Evolutionary conservation across 768 basidiomycete species (phyloP).

Genomic region (Leccinum longicurvipes): DNA sequence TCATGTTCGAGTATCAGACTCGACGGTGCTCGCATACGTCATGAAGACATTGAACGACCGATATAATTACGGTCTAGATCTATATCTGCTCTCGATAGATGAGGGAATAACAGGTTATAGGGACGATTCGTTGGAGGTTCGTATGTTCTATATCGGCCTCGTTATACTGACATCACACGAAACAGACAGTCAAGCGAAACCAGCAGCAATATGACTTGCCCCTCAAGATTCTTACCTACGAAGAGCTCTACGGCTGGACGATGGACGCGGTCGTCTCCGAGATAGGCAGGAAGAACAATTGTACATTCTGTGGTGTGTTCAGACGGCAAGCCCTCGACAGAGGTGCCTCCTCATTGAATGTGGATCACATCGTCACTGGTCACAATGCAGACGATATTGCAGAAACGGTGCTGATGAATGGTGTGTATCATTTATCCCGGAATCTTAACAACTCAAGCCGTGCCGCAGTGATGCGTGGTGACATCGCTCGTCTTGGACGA

Average conservation of each 20-base stretch:
- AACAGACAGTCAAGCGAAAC: constrained; percentile 94
- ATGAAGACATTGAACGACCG: constrained; percentile 95
- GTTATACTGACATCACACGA: not conserved
- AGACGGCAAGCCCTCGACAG: constrained; percentile 94
- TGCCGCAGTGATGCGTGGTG: constrained; percentile 87
- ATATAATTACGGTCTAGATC: constrained; percentile 86
- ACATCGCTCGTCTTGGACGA: constrained; percentile 89
- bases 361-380: constrained; percentile 97
- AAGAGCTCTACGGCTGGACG: constrained; percentile 98
- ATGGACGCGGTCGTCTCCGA: constrained; percentile 97
- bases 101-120: constrained; percentile 98
- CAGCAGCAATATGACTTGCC: constrained; percentile 94
- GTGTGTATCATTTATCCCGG: constrained; percentile 44
- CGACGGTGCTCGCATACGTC: constrained; percentile 95
- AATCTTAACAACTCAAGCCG: not conserved
- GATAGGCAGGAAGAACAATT: constrained; percentile 96
- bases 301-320: constrained; percentile 99
- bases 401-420: constrained; percentile 98
- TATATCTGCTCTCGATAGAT: constrained; percentile 94
- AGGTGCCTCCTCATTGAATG: constrained; percentile 82
- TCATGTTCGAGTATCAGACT: constrained; percentile 53
- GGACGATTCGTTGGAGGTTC: constrained; percentile 93
- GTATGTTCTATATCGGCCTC: constrained; percentile 4
- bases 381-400: constrained; percentile 99
- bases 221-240: constrained; percentile 92